Percentiles rank a stretch among this genome's conserved stretches.
phyloP scores from a whole-genome alignment of 2,329 filamentous ascomycete species.

The Arachnomyces sp. region DNA sequence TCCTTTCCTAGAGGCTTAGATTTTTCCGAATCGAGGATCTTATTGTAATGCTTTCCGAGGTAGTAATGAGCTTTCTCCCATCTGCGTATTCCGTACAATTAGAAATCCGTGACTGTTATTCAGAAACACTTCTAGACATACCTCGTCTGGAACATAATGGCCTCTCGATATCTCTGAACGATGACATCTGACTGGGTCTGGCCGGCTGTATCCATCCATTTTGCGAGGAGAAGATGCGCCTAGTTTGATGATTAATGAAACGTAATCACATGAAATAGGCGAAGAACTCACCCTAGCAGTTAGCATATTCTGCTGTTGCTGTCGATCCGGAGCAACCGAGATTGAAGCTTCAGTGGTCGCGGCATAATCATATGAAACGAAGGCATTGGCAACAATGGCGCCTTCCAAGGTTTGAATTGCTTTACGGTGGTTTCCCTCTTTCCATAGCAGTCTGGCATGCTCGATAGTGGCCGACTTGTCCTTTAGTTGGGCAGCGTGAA shows the following conservation, averaged over 20 bases:
- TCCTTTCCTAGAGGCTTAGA: conserved; percentile 68
- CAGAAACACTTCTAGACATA: conserved; percentile 7
- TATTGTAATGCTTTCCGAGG: conserved; percentile 94
- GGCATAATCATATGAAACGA: conserved; percentile 45
- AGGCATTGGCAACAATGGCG: conserved; percentile 75
- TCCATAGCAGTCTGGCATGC: conserved; percentile 87
- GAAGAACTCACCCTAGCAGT: conserved; percentile 32
- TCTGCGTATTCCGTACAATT: conserved; percentile 28
- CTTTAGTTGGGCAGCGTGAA: conserved; percentile 77
- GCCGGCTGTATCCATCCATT: conserved; percentile 93
- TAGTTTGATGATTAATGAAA: conserved; percentile 23
- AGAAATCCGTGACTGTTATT: not conserved
- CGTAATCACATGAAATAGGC: not conserved
- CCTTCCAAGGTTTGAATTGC: conserved; percentile 86
- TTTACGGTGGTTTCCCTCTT: conserved; percentile 85
- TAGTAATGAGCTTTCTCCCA: conserved; percentile 99
- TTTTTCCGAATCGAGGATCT: conserved; percentile 84
- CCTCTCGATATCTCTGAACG: conserved; percentile 73
- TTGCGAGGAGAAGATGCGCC: conserved; percentile 82
- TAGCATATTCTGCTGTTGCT: conserved; percentile 45
- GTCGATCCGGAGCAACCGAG: conserved; percentile 31
- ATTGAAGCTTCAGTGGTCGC: conserved; percentile 27
- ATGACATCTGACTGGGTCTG: conserved; percentile 80
- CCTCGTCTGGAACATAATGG: conserved; percentile 42
- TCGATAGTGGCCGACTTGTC: conserved; percentile 88